These are phyloP conservation scores for Fusarium paranaense DNA, from an alignment of 2,329 filamentous ascomycete genomes.

Conservation along the genomic window DNA sequence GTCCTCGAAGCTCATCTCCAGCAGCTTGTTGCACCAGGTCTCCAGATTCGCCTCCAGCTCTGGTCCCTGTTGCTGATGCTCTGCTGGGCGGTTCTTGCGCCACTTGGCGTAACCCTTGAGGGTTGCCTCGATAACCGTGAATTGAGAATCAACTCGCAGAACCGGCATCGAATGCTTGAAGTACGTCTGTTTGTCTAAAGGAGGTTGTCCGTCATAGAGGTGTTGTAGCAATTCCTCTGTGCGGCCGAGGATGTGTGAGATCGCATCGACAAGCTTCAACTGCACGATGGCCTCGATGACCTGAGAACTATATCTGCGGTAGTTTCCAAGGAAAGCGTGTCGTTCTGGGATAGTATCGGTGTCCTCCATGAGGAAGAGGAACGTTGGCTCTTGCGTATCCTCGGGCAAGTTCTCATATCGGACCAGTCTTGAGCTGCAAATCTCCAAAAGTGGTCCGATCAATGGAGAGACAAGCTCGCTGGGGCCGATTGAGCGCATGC, in stretches of 20 bases:
- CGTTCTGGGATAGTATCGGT: conserved; percentile 94
- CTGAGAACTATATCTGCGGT: conserved; percentile 87
- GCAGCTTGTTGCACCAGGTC: conserved; percentile 77
- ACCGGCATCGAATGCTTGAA: conserved; percentile 78
- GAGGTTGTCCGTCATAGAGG: conserved; percentile 77
- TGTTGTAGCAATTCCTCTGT: conserved; percentile 80
- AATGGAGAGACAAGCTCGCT: conserved; percentile 71
- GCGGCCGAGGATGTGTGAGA: conserved; percentile 85
- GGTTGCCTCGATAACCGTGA: conserved; percentile 88
- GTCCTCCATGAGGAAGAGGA: conserved; percentile 88
- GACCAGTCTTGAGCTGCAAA: conserved; percentile 85
- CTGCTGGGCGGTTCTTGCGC: conserved; percentile 55
- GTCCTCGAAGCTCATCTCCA: conserved; percentile 81
- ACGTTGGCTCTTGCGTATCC: conserved; percentile 82
- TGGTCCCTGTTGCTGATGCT: conserved; percentile 62
- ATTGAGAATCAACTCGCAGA: conserved; percentile 87
- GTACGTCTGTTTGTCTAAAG: conserved; percentile 73
- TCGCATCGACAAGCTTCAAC: conserved; percentile 83
- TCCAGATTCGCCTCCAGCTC: conserved; percentile 74
- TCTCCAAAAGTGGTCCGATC: conserved; percentile 82
- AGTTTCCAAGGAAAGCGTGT: conserved; percentile 96
- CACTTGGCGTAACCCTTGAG: conserved; percentile 91
- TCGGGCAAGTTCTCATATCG: conserved; percentile 89
- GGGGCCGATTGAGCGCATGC: conserved; percentile 74
- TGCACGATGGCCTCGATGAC: conserved; percentile 90